These are phyloP conservation scores for Boletus sensibilis DNA, from an alignment of 768 basidiomycete genomes.

Conservation along the genomic window DNA sequence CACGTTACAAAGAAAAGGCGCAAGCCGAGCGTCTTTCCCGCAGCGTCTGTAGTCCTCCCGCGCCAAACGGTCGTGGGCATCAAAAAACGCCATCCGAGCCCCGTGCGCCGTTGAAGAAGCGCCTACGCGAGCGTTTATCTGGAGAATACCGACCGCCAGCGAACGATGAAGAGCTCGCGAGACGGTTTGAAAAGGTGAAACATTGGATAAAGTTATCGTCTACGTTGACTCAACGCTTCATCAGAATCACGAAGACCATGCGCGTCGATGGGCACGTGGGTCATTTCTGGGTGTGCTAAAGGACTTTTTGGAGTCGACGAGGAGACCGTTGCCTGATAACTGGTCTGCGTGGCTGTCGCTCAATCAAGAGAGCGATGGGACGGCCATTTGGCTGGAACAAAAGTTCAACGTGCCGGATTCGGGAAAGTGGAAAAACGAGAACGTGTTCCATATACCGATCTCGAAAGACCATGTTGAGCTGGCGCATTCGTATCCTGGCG, in stretches of 20 bases:
- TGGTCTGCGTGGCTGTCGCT: slow-evolving; percentile 76
- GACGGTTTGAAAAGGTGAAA: slow-evolving; percentile 64
- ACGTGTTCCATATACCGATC: slow-evolving; percentile 58
- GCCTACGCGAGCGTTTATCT: slow-evolving; percentile 37
- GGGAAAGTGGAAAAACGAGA: slow-evolving; percentile 59
- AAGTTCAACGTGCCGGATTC: slow-evolving; percentile 72
- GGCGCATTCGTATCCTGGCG: slow-evolving; percentile 47
- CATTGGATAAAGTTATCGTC: not conserved
- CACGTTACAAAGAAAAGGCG: slow-evolving; percentile 58
- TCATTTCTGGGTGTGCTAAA: slow-evolving; percentile 51
- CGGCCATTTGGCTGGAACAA: slow-evolving; percentile 76
- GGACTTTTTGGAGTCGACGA: slow-evolving; percentile 40
- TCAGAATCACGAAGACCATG: slow-evolving; percentile 72
- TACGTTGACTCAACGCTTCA: slow-evolving; percentile 5
- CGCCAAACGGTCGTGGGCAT: slow-evolving; percentile 23
- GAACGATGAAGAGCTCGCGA: slow-evolving; percentile 65
- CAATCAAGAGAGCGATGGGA: slow-evolving; percentile 69
- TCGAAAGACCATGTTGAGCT: slow-evolving; percentile 19
- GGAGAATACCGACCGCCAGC: slow-evolving; percentile 50
- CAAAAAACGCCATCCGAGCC: slow-evolving; percentile 25
- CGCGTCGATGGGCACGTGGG: slow-evolving; percentile 70
- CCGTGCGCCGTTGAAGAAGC: slow-evolving; percentile 23
- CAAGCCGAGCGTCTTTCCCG: slow-evolving; percentile 34
- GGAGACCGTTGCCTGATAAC: slow-evolving; percentile 32
- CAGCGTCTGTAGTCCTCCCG: slow-evolving; percentile 13